phyloP scores from a whole-genome alignment of 257 asterid species.

The Ophiorrhiza pumila region DNA sequence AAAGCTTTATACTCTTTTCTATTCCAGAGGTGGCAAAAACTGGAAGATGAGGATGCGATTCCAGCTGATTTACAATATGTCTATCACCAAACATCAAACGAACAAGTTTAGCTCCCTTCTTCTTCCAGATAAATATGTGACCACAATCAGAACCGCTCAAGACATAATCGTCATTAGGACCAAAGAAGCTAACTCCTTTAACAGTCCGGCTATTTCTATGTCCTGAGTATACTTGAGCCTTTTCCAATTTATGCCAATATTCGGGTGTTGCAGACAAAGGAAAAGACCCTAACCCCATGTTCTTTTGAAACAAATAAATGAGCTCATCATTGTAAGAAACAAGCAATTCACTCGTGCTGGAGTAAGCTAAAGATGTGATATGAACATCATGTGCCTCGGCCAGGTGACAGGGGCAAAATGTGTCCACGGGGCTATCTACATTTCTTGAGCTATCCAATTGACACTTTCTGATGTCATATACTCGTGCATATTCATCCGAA shows the following conservation, averaged over 20 bases:
- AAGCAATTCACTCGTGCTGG: slow-evolving; percentile 65
- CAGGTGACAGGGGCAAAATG: slow-evolving; percentile 57
- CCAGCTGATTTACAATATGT: slow-evolving; percentile 61
- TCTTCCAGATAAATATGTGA: slow-evolving; percentile 72
- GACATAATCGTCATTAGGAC: slow-evolving; percentile 64
- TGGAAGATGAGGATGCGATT: slow-evolving; percentile 59
- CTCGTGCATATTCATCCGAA: slow-evolving; percentile 64
- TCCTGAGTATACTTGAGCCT: slow-evolving; percentile 50
- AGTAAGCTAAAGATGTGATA: slow-evolving; percentile 70
- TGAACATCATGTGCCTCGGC: slow-evolving; percentile 41
- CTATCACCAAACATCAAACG: slow-evolving; percentile 67
- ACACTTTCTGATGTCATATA: slow-evolving; percentile 64
- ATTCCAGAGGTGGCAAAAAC: slow-evolving; percentile 75
- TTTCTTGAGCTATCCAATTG: slow-evolving; percentile 37
- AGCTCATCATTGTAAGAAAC: slow-evolving; percentile 69
- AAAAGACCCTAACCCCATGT: slow-evolving; percentile 56
- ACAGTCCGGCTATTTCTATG: slow-evolving; percentile 65
- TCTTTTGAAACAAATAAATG: slow-evolving; percentile 63
- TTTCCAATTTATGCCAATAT: slow-evolving; percentile 24
- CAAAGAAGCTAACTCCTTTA: slow-evolving; percentile 77
- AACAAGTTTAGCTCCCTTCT: slow-evolving; percentile 55
- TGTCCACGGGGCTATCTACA: slow-evolving; percentile 42
- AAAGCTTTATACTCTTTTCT: slow-evolving; percentile 59
- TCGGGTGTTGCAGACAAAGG: slow-evolving; percentile 41
- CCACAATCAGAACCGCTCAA: slow-evolving; percentile 85